Conservation (phyloP, 192 early-diverging fungal species). For the Chytriomyces sp. region DNA sequence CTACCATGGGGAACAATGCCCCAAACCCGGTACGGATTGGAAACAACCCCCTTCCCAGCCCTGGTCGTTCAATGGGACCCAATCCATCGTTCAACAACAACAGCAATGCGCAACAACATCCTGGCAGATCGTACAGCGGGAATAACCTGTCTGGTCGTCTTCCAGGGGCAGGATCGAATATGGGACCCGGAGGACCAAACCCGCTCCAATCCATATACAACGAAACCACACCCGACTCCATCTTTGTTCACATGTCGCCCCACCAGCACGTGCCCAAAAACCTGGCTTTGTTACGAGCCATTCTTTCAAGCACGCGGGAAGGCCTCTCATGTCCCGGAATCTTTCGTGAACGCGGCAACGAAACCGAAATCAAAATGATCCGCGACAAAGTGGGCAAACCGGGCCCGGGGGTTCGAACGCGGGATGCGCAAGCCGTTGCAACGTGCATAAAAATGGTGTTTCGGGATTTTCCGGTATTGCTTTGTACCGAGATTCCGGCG, state of each 20-base stretch:
- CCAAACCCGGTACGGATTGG: too few relatives aligned
- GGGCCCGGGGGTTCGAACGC: neutral
- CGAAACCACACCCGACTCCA: conserved; percentile 13
- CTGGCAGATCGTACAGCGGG: too few relatives aligned
- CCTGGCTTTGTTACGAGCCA: neutral
- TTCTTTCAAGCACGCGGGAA: neutral
- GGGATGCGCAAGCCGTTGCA: conserved; percentile 3
- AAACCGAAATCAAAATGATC: conserved; percentile 17
- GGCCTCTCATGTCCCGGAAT: neutral
- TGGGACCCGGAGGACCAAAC: neutral
- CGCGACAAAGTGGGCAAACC: conserved; percentile 19
- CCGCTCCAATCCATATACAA: conserved; percentile 2
- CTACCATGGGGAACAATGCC: too few relatives aligned
- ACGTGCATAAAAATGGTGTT: conserved; percentile 17
- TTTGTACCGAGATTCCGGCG: conserved; percentile 27
- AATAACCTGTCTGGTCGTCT: too few relatives aligned
- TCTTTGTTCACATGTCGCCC: conserved; percentile 12
- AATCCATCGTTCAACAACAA: too few relatives aligned
- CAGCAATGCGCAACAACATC: too few relatives aligned
- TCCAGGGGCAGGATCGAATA: too few relatives aligned
- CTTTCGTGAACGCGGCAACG: neutral
- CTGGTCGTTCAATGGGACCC: too few relatives aligned
- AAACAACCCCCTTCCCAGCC: too few relatives aligned
- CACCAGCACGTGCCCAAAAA: neutral
- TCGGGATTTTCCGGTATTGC: conserved; percentile 11